These are phyloP conservation scores for Oryza meyeriana DNA, from an alignment of 176 grass and related monocot species.

Conservation along the genomic window DNA sequence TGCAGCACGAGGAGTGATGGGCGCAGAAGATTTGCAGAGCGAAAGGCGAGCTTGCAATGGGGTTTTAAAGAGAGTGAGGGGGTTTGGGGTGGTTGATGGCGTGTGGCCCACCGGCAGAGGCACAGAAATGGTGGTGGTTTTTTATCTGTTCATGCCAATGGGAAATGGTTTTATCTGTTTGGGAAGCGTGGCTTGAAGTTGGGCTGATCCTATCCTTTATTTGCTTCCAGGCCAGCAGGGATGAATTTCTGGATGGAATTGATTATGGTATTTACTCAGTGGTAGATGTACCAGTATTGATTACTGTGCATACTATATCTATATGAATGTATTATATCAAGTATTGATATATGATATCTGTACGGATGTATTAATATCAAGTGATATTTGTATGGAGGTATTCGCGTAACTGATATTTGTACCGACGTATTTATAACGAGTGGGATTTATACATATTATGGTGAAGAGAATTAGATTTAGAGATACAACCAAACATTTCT, in stretches of 20 bases:
- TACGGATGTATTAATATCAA: neutral
- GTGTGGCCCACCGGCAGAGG: slow-evolving; percentile 35
- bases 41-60: neutral
- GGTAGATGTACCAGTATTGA: neutral
- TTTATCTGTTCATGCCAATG: neutral
- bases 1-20: neutral
- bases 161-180: neutral
- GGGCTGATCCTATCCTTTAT: neutral
- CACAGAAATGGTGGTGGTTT: neutral
- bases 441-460: neutral
- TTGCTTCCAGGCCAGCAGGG: slow-evolving; percentile 5
- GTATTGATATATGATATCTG: neutral
- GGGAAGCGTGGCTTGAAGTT: neutral
- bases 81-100: slow-evolving; percentile 17
- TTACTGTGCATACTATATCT: no score
- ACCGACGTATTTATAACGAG: neutral
- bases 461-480: no score
- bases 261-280: neutral
- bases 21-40: neutral
- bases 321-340: no score
- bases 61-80: slow-evolving; percentile 16
- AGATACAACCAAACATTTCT: neutral
- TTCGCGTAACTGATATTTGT: neutral
- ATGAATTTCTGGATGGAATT: neutral
- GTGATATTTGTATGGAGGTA: no score